Evolutionary conservation across 768 basidiomycete species (phyloP).

Genomic region (Boletales sp.): DNA sequence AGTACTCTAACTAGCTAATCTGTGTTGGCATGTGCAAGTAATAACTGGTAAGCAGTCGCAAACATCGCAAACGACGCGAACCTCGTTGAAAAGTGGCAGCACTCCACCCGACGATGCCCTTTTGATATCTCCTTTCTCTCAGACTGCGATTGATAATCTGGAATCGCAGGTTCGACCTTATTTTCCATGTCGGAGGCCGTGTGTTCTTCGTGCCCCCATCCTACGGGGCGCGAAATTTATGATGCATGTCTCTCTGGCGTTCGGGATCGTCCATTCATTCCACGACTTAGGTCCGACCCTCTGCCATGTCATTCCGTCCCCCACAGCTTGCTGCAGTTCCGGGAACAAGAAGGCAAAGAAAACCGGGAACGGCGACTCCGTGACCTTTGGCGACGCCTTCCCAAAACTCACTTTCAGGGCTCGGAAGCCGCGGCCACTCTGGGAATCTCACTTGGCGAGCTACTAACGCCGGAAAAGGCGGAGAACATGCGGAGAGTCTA

Average conservation of each 20-base stretch:
- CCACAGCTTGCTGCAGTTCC: slow-evolving; percentile 60
- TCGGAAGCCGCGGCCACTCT: slow-evolving; percentile 21
- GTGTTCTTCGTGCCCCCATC: slow-evolving; percentile 23
- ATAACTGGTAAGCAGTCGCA: slow-evolving; percentile 30
- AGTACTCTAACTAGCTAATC: slow-evolving; percentile 8
- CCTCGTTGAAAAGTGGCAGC: slow-evolving; percentile 16
- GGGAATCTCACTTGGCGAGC: slow-evolving; percentile 13
- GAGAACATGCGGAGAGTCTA: slow-evolving; percentile 67
- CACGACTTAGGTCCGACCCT: slow-evolving; percentile 56
- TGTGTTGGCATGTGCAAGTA: slow-evolving; percentile 18
- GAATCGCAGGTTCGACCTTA: slow-evolving; percentile 18
- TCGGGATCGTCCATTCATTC: slow-evolving; percentile 53
- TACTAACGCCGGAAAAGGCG: slow-evolving; percentile 51
- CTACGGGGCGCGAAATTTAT: slow-evolving; percentile 48
- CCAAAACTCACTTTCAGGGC: slow-evolving; percentile 27
- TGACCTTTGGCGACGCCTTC: slow-evolving; percentile 62
- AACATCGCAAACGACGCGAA: slow-evolving; percentile 22
- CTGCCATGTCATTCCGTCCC: slow-evolving; percentile 37
- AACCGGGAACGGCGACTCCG: slow-evolving; percentile 57
- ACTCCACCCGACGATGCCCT: slow-evolving; percentile 25
- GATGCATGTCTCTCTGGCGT: slow-evolving; percentile 51
- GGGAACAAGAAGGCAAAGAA: slow-evolving; percentile 58
- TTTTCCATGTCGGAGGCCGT: slow-evolving; percentile 25
- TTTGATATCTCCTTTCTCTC: slow-evolving; percentile 17
- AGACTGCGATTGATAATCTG: slow-evolving; percentile 13